A percentile compares a stretch with the other conserved stretches of the same genome.
Evolutionary conservation across 2,329 filamentous ascomycete genomes (phyloP).

Genomic region (Fusarium abutilonis): DNA sequence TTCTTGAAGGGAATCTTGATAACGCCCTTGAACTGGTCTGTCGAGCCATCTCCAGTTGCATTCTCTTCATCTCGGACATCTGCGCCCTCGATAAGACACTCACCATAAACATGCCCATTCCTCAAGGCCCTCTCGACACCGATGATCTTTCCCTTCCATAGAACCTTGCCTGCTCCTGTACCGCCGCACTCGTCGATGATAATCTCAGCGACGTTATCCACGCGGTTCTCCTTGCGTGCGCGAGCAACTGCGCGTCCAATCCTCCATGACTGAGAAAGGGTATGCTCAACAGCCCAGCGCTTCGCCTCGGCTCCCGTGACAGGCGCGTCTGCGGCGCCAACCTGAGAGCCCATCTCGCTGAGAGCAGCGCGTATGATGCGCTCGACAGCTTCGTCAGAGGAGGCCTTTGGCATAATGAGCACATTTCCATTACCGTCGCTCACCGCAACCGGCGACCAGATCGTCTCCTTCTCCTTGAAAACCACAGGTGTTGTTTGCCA

Average conservation of each 20-base stretch:
- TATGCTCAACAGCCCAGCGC: slow-evolving; percentile 63
- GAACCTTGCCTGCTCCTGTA: slow-evolving; percentile 59
- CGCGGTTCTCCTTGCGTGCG: slow-evolving; percentile 59
- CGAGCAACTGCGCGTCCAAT: slow-evolving; percentile 69
- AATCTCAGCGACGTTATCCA: slow-evolving; percentile 64
- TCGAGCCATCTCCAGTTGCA: not conserved
- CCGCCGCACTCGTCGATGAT: slow-evolving; percentile 69
- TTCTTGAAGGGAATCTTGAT: slow-evolving; percentile 78
- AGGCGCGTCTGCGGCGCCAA: slow-evolving; percentile 60
- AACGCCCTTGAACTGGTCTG: slow-evolving; percentile 53
- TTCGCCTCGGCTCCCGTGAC: slow-evolving; percentile 60
- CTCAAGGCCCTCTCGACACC: slow-evolving; percentile 65
- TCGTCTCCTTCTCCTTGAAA: slow-evolving; percentile 58
- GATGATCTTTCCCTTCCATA: slow-evolving; percentile 73
- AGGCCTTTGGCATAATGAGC: slow-evolving; percentile 59
- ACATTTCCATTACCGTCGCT: slow-evolving; percentile 64
- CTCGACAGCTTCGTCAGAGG: slow-evolving; percentile 59
- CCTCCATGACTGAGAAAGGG: slow-evolving; percentile 63
- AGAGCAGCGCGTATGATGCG: slow-evolving; percentile 61
- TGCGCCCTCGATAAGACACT: slow-evolving; percentile 64
- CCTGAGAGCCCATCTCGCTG: slow-evolving; percentile 65
- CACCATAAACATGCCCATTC: slow-evolving; percentile 68
- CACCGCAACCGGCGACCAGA: slow-evolving; percentile 59
- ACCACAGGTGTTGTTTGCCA: slow-evolving; percentile 66
- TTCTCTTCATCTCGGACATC: slow-evolving; percentile 51